Conservation (phyloP, 257 asterid genomes). For the Jaltomata sinuosa region DNA sequence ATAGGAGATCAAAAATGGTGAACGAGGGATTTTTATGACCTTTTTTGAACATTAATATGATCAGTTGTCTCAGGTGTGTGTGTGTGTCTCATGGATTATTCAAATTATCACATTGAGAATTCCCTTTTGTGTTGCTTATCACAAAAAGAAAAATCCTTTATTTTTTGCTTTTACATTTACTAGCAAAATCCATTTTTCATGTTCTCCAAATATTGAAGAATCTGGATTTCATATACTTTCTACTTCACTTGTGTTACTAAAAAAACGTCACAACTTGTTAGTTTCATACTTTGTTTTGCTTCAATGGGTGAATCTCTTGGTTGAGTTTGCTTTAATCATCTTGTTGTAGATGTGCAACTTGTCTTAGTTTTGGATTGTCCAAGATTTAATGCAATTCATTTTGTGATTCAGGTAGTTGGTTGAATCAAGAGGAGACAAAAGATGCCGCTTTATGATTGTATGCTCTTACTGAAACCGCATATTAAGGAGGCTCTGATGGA, state of each 20-base stretch:
- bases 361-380: neutral
- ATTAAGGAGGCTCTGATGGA: conserved; percentile 36
- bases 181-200: neutral
- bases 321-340: neutral
- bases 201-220: neutral
- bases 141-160: neutral
- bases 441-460: conserved; percentile 92
- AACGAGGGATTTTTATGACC: neutral
- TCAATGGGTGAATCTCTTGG: neutral
- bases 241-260: neutral
- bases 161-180: neutral
- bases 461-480: conserved; percentile 73
- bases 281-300: neutral
- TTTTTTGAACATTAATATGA: neutral
- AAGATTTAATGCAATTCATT: neutral
- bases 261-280: neutral
- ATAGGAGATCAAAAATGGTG: neutral
- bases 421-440: conserved; percentile 4
- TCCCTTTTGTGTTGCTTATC: neutral
- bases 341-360: neutral
- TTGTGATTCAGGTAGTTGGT: neutral
- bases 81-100: neutral
- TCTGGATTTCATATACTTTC: neutral
- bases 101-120: neutral
- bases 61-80: neutral